Conservation (phyloP, 2,329 filamentous ascomycete genomes). For the Gremmenia infestans region DNA sequence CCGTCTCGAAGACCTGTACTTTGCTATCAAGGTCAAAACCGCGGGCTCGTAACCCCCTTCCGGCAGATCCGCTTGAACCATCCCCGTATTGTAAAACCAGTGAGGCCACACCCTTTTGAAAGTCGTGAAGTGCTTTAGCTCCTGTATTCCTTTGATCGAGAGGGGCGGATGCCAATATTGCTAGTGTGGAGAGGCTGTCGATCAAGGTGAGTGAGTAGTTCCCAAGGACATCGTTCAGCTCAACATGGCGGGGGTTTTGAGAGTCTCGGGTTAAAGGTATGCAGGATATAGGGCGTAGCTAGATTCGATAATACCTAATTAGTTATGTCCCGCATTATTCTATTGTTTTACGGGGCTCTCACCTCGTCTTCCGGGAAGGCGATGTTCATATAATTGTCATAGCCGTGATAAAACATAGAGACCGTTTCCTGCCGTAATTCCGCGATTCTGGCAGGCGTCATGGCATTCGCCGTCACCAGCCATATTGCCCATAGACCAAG, state of each 20-base stretch:
- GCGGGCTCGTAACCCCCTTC: conserved; percentile 65
- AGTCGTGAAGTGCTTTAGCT: conserved; percentile 62
- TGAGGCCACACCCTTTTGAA: conserved; percentile 72
- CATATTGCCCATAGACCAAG: conserved; percentile 23
- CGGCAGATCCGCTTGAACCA: conserved; percentile 62
- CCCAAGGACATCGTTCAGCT: conserved; percentile 89
- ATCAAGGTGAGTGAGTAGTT: conserved; percentile 96
- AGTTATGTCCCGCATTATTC: too few species aligned
- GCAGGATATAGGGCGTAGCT: conserved; percentile 84
- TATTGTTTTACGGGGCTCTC: conserved; percentile 12
- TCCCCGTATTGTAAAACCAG: conserved; percentile 85
- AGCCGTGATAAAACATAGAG: conserved; percentile 95
- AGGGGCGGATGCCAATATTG: conserved; percentile 78
- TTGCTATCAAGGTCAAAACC: conserved; percentile 97
- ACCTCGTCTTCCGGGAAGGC: conserved; percentile 95
- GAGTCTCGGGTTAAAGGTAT: conserved; percentile 77
- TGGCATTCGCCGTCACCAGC: conserved; percentile 32
- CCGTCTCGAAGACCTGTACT: conserved; percentile 97
- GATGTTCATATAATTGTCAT: conserved; percentile 87
- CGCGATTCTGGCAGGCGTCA: conserved; percentile 51
- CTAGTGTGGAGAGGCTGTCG: conserved; percentile 90
- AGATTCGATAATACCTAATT: neutral
- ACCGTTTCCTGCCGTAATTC: conserved; percentile 56
- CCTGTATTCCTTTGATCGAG: conserved; percentile 48
- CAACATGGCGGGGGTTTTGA: conserved; percentile 72